Evolutionary conservation across 371 early-diverging fungal species (phyloP).

Genomic region (Apophysomyces elegans): DNA sequence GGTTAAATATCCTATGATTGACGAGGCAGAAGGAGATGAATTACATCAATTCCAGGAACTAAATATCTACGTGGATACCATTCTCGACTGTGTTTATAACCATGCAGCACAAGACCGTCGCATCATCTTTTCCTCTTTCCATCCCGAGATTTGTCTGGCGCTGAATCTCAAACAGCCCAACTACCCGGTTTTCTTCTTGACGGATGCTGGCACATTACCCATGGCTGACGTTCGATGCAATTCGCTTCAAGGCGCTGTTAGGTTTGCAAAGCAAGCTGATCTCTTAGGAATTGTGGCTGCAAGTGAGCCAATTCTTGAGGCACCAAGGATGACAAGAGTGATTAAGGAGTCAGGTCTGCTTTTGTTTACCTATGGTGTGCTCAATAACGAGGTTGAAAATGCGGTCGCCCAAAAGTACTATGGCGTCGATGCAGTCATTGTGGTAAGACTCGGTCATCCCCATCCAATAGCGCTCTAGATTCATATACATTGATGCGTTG

Average conservation of each 20-base stretch:
- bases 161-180: conserved; percentile 83
- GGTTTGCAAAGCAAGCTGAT: conserved; percentile 77
- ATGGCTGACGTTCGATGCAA: conserved; percentile 87
- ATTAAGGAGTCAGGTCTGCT: conserved; percentile 76
- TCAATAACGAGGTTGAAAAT: conserved; percentile 79
- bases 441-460: conserved; percentile 38
- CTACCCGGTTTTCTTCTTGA: conserved; percentile 91
- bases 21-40: conserved; percentile 83
- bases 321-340: conserved; percentile 75
- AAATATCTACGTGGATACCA: conserved; percentile 87
- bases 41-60: conserved; percentile 72
- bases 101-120: conserved; percentile 69
- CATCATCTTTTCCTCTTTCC: conserved; percentile 95
- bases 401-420: conserved; percentile 74
- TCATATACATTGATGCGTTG: neutral
- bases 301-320: conserved; percentile 76
- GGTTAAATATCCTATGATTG: conserved; percentile 94
- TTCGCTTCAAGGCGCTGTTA: conserved; percentile 83
- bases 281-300: conserved; percentile 86
- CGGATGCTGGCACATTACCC: conserved; percentile 79
- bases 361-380: conserved; percentile 88
- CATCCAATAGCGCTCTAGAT: neutral
- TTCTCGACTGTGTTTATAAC: conserved; percentile 79
- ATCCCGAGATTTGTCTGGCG: conserved; percentile 87
- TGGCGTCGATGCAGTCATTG: conserved; percentile 85